These are phyloP conservation scores for Pseudocercospora fijiensis DNA, from an alignment of 2,329 filamentous ascomycete genomes.

Conservation along the genomic window DNA sequence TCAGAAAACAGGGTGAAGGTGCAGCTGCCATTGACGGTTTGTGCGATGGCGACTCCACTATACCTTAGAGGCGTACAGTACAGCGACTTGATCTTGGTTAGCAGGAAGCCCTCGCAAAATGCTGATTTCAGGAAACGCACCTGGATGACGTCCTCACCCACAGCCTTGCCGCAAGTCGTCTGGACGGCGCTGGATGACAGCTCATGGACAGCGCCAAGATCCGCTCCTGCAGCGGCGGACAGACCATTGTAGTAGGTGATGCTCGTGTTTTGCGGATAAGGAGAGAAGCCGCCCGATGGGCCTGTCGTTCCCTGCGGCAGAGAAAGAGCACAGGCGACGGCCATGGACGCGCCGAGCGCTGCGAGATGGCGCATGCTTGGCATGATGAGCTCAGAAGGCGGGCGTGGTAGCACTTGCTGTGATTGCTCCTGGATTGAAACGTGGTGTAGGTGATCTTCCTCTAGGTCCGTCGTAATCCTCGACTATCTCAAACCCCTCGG, in stretches of 20 bases:
- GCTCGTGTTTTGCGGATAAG: slow-evolving; percentile 15
- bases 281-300: not conserved
- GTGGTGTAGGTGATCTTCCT: not conserved
- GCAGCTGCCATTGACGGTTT: slow-evolving; percentile 24
- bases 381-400: not conserved
- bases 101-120: not conserved
- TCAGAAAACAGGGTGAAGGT: slow-evolving; percentile 25
- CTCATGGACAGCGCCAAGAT: slow-evolving; percentile 1
- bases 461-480: not conserved
- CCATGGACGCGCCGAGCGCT: not conserved
- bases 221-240: slow-evolving; percentile 5
- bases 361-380: not conserved
- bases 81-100: slow-evolving; percentile 8
- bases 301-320: slow-evolving; percentile 18
- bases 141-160: slow-evolving; percentile 9
- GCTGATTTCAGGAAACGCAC: not conserved
- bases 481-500: not conserved
- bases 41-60: slow-evolving; percentile 24
- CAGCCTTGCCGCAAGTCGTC: slow-evolving; percentile 11
- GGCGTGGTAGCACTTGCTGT: not conserved
- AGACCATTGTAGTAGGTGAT: slow-evolving; percentile 17
- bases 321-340: not conserved
- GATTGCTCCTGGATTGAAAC: not conserved
- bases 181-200: not conserved
- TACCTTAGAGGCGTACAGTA: slow-evolving; percentile 15